Evolutionary conservation across 176 grass and related monocot genomes (phyloP).

Genomic region (Echinochloa phyllopogon): DNA sequence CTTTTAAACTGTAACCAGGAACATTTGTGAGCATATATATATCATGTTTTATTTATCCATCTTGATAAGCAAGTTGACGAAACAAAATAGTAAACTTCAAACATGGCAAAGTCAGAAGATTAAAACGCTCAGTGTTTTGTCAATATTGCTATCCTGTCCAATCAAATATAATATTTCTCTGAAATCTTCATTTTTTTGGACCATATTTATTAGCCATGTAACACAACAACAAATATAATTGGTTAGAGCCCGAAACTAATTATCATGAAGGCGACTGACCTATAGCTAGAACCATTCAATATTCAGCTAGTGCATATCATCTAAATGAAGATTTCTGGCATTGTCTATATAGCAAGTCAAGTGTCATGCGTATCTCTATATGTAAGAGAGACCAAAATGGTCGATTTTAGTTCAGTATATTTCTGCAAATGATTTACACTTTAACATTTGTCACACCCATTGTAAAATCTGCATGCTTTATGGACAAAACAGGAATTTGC

Average conservation of each 20-base stretch:
- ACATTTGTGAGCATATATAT: background rate
- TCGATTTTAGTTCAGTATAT: background rate
- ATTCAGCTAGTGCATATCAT: background rate
- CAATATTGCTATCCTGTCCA: background rate
- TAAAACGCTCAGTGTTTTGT: background rate
- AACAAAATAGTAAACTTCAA: background rate
- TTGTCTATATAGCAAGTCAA: background rate
- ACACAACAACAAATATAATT: background rate
- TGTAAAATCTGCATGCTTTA: conserved; percentile 3
- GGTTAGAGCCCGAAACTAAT: background rate
- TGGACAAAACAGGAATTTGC: conserved; percentile 73
- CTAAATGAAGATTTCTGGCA: background rate
- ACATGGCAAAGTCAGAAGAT: background rate
- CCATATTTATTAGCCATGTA: background rate
- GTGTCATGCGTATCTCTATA: background rate
- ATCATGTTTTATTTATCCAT: background rate
- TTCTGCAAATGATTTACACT: background rate
- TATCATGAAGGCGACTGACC: background rate
- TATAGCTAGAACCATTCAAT: background rate
- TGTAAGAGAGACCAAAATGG: background rate
- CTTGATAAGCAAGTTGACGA: background rate
- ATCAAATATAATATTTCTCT: background rate
- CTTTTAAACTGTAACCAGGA: background rate
- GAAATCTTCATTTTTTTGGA: background rate
- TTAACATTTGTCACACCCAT: background rate